These are phyloP conservation scores for Neospermospora avenae DNA, from an alignment of 2,329 filamentous ascomycete species.

Conservation along the genomic window DNA sequence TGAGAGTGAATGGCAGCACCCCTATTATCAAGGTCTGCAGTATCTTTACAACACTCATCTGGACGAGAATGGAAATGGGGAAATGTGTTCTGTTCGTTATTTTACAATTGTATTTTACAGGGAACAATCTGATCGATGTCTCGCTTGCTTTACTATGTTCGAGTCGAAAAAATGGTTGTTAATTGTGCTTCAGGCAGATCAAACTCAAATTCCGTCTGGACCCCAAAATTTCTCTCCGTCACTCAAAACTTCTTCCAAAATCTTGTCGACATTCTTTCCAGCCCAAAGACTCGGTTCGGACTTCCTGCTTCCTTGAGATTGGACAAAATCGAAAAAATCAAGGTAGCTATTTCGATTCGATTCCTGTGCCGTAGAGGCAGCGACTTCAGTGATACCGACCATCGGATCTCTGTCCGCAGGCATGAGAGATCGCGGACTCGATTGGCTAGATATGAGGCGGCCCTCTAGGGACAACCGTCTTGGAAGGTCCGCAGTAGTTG, in stretches of 20 bases:
- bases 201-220: neutral
- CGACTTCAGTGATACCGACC: neutral
- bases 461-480: neutral
- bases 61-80: too few relatives aligned
- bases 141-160: too few relatives aligned
- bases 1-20: too few relatives aligned
- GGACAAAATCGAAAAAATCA: conserved; percentile 6
- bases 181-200: too few relatives aligned
- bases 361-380: neutral
- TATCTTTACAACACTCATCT: too few relatives aligned
- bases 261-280: conserved; percentile 1
- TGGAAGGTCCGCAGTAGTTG: neutral
- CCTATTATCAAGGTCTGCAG: too few relatives aligned
- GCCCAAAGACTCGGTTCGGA: neutral
- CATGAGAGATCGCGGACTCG: neutral
- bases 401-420: neutral
- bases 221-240: neutral
- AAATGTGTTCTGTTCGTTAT: too few relatives aligned
- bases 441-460: neutral
- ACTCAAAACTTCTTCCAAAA: conserved; percentile 5
- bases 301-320: neutral
- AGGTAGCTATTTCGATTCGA: neutral
- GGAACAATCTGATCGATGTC: too few relatives aligned
- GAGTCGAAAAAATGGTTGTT: too few relatives aligned
- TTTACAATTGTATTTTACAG: too few relatives aligned